Conservation (phyloP, 73 alveolate genomes). For the Blepharisma japonicum region DNA sequence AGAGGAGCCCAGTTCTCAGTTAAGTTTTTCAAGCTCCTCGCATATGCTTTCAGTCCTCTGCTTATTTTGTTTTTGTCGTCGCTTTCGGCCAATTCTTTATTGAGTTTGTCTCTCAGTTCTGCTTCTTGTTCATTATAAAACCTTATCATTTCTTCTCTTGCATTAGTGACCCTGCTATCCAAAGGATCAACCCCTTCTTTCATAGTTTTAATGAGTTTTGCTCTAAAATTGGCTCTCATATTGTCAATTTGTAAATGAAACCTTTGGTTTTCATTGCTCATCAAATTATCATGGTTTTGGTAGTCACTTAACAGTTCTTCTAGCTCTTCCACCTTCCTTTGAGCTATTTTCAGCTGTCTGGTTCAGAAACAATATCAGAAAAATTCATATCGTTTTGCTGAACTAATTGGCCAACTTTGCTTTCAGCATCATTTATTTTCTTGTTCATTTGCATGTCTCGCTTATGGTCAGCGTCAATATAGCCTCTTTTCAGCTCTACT, state of each 20-base stretch:
- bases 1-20: slow-evolving; percentile 97
- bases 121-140: slow-evolving; percentile 94
- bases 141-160: slow-evolving; percentile 91
- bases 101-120: slow-evolving; percentile 78
- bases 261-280: slow-evolving; percentile 62
- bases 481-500: slow-evolving; percentile 71
- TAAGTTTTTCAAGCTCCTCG: slow-evolving; percentile 81
- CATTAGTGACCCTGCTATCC: slow-evolving; percentile 28
- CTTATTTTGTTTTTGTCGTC: background rate
- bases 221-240: slow-evolving; percentile 55
- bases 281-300: background rate
- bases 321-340: slow-evolving; percentile 88
- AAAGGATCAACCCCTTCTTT: background rate
- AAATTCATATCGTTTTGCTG: slow-evolving; percentile 76
- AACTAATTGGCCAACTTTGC: slow-evolving; percentile 49
- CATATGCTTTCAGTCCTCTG: slow-evolving; percentile 83
- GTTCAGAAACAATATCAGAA: slow-evolving; percentile 69
- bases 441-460: slow-evolving; percentile 48
- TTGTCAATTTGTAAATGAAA: slow-evolving; percentile 73
- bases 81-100: slow-evolving; percentile 50
- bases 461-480: slow-evolving; percentile 51
- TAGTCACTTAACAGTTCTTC: slow-evolving; percentile 83
- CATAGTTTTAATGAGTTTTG: slow-evolving; percentile 1
- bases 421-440: slow-evolving; percentile 48
- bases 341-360: slow-evolving; percentile 80